phyloP scores from a whole-genome alignment of 2,329 filamentous ascomycete species.

The Colletotrichum sp. region DNA sequence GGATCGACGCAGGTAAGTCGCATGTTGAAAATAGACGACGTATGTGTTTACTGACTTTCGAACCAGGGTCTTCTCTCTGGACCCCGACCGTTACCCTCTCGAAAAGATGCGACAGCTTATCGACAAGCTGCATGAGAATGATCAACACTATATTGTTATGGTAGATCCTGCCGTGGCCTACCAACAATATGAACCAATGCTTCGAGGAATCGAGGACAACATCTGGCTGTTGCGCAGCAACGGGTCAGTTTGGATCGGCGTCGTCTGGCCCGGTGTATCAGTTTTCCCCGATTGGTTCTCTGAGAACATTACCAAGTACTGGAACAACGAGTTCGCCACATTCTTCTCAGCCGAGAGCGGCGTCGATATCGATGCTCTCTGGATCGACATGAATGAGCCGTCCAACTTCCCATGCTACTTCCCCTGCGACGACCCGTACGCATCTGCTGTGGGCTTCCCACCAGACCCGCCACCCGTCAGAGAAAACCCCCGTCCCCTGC shows the following conservation, averaged over 20 bases:
- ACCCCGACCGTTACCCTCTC: constrained; percentile 67
- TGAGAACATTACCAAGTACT: constrained; percentile 66
- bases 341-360: constrained; percentile 70
- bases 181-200: constrained; percentile 46
- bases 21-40: too few species aligned
- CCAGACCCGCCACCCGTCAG: constrained; percentile 68
- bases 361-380: constrained; percentile 77
- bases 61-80: constrained; percentile 63
- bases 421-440: constrained; percentile 42
- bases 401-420: constrained; percentile 32
- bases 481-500: constrained; percentile 65
- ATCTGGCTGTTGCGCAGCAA: constrained; percentile 56
- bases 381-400: constrained; percentile 71
- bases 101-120: constrained; percentile 68
- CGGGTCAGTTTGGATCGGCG: constrained; percentile 62
- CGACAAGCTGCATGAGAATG: constrained; percentile 65
- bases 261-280: constrained; percentile 78
- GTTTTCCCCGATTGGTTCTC: constrained; percentile 82
- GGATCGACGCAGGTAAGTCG: constrained; percentile 25
- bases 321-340: constrained; percentile 68
- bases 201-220: constrained; percentile 46
- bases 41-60: constrained; percentile 20
- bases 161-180: constrained; percentile 71
- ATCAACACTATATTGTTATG: constrained; percentile 79
- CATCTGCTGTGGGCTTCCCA: constrained; percentile 49